These are phyloP conservation scores for Trichoderma endophyticum DNA, from an alignment of 2,329 filamentous ascomycete species.

Conservation along the genomic window DNA sequence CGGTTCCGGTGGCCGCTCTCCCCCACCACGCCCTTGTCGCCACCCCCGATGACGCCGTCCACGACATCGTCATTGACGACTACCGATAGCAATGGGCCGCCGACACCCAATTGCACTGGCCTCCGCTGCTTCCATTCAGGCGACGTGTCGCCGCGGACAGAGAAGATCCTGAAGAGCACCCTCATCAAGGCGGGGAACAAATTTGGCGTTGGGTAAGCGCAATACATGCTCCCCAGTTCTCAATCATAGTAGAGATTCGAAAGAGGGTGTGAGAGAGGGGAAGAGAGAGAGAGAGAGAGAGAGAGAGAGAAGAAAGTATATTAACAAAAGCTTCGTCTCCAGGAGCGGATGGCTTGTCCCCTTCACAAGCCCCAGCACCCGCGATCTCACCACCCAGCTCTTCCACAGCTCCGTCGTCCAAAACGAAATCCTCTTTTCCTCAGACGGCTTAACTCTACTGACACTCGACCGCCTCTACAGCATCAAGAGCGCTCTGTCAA, in stretches of 20 bases:
- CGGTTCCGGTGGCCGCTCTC: constrained; percentile 33
- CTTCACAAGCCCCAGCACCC: constrained; percentile 41
- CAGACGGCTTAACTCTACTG: constrained; percentile 57
- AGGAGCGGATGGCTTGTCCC: constrained; percentile 45
- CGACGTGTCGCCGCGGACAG: constrained; percentile 44
- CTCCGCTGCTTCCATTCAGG: constrained; percentile 51
- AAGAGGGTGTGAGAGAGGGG: neutral
- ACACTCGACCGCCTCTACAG: constrained; percentile 62
- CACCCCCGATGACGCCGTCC: constrained; percentile 47
- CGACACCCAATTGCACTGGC: constrained; percentile 42
- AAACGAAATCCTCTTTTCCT: constrained; percentile 59
- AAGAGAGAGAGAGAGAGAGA: neutral
- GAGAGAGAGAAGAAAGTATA: neutral
- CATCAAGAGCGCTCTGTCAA: constrained; percentile 59
- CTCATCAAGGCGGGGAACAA: constrained; percentile 53
- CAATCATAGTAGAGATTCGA: neutral
- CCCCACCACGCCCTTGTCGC: constrained; percentile 39
- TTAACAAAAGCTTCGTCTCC: neutral
- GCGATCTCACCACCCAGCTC: constrained; percentile 49
- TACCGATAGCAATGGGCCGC: constrained; percentile 31
- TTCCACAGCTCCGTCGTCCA: constrained; percentile 56
- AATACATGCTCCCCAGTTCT: neutral
- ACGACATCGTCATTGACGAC: constrained; percentile 40
- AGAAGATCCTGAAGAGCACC: constrained; percentile 45
- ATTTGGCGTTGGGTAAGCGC: constrained; percentile 38